phyloP scores from a whole-genome alignment of 345 rosid species.

The Diplotaxis tenuifolia region DNA sequence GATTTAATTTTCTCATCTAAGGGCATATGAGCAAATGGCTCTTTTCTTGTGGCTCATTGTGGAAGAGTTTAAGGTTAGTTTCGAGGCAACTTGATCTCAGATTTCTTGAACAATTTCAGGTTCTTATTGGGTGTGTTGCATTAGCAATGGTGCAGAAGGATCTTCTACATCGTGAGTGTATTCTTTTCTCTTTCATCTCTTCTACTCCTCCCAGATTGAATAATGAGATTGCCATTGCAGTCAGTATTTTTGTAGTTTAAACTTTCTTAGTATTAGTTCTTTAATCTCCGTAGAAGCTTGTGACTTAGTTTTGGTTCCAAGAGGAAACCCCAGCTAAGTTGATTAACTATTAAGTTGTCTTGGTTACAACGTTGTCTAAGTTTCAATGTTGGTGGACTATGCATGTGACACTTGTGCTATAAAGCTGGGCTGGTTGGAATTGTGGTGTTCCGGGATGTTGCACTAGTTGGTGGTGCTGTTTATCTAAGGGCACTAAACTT shows the following conservation, averaged over 20 bases:
- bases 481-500: slow-evolving; percentile 70
- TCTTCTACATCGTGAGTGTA: slow-evolving; percentile 76
- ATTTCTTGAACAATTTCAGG: slow-evolving; percentile 43
- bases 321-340: not conserved
- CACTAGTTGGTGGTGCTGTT: slow-evolving; percentile 76
- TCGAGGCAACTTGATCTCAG: not conserved
- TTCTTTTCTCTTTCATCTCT: not conserved
- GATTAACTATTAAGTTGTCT: slow-evolving; percentile 1
- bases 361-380: not conserved
- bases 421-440: slow-evolving; percentile 86
- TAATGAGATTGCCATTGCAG: not conserved
- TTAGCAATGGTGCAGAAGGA: slow-evolving; percentile 79
- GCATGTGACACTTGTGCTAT: slow-evolving; percentile 16
- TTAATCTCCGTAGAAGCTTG: not conserved
- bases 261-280: not conserved
- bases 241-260: not conserved
- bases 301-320: not conserved
- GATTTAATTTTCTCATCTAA: no score
- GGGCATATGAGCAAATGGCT: no score
- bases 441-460: slow-evolving; percentile 67
- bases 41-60: not conserved
- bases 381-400: slow-evolving; percentile 8
- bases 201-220: not conserved
- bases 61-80: not conserved
- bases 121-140: slow-evolving; percentile 87